Conservation (phyloP, 768 basidiomycete species). For the Lactarius hatsudake region DNA sequence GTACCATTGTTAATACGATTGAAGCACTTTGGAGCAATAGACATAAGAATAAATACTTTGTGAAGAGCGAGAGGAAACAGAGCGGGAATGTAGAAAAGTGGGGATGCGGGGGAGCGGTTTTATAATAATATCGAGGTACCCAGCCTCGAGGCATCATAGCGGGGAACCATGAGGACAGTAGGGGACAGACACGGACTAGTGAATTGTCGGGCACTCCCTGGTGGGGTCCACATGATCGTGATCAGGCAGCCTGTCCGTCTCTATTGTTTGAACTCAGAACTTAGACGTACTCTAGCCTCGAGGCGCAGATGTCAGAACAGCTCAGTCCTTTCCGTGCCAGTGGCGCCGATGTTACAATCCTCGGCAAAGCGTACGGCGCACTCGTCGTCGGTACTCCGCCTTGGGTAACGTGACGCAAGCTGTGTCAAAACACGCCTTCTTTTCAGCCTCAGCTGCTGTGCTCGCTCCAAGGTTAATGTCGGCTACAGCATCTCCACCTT, state of each 20-base stretch:
- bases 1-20: conserved; percentile 12
- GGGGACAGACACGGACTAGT: neutral
- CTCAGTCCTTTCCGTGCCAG: no score
- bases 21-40: neutral
- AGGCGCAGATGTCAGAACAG: no score
- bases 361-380: no score
- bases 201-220: neutral
- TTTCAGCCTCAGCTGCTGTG: neutral
- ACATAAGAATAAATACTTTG: conserved; percentile 21
- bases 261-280: no score
- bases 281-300: neutral
- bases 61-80: neutral
- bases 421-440: conserved; percentile 20
- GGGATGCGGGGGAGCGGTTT: conserved; percentile 6
- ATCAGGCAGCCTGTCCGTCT: neutral
- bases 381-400: neutral
- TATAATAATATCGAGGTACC: neutral
- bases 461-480: conserved; percentile 10
- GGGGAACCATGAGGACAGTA: conserved; percentile 1
- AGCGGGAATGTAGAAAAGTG: neutral
- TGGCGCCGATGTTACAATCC: no score
- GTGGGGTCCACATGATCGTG: neutral
- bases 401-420: conserved; percentile 12
- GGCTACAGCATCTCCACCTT: conserved; percentile 12
- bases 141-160: conserved; percentile 5